These are phyloP conservation scores for Dictyophora rubrovolvata DNA, from an alignment of 768 basidiomycete species.

Conservation along the genomic window DNA sequence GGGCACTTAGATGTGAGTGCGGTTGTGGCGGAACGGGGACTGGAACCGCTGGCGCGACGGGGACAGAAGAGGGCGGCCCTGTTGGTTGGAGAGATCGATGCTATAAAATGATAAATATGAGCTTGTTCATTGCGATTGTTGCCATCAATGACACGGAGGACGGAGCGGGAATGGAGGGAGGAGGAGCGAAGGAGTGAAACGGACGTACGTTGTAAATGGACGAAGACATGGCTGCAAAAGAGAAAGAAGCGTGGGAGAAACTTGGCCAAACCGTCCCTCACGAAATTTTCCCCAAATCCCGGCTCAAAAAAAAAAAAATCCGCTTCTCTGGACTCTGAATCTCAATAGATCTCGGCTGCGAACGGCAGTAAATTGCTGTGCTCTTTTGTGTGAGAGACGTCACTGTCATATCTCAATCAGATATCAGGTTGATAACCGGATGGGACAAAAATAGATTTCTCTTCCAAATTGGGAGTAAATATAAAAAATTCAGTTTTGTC, in stretches of 20 bases:
- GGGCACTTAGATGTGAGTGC: slow-evolving; percentile 20
- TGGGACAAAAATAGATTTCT: background rate
- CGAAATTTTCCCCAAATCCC: background rate
- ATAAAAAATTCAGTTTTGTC: background rate
- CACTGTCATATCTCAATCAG: background rate
- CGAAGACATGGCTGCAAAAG: background rate
- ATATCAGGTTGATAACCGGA: background rate
- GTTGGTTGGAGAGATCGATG: slow-evolving; percentile 34
- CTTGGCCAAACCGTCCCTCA: background rate
- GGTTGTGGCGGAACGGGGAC: slow-evolving; percentile 18
- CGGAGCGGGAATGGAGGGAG: background rate
- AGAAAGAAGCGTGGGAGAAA: slow-evolving; percentile 1
- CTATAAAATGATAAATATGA: slow-evolving; percentile 15
- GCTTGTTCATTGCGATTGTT: background rate
- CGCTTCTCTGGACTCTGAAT: background rate
- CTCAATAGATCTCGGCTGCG: background rate
- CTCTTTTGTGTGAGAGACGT: background rate
- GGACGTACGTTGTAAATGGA: slow-evolving; percentile 8
- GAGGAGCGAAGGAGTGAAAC: background rate
- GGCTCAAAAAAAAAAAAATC: background rate
- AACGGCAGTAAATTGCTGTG: background rate
- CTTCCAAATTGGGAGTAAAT: background rate
- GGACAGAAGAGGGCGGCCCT: slow-evolving; percentile 20
- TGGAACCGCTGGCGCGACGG: slow-evolving; percentile 1
- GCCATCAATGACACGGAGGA: background rate